phyloP scores from a whole-genome alignment of 352 stramenopile species.

The Globisporangium nagaii region DNA sequence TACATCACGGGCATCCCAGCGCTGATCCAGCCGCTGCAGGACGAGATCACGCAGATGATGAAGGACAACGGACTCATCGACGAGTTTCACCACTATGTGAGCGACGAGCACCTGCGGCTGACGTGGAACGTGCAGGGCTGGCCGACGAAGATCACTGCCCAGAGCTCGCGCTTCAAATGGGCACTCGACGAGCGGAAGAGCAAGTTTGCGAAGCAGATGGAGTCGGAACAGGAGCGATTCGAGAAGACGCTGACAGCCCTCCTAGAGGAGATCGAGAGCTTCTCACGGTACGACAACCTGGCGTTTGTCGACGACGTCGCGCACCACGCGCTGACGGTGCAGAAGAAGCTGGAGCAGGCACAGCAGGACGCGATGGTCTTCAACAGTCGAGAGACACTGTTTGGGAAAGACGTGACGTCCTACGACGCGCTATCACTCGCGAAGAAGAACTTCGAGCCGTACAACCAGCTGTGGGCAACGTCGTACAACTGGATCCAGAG shows the following conservation, averaged over 20 bases:
- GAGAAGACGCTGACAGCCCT: constrained; percentile 78
- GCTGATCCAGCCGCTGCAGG: constrained; percentile 65
- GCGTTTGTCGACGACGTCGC: constrained; percentile 85
- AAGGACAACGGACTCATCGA: constrained; percentile 78
- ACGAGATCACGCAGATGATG: constrained; percentile 80
- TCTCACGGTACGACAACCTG: constrained; percentile 85
- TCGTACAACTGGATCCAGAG: constrained; percentile 90
- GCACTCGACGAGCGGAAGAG: constrained; percentile 77
- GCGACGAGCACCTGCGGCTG: constrained; percentile 79
- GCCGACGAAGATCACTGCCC: constrained; percentile 84
- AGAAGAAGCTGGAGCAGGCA: constrained; percentile 85
- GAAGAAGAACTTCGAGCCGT: constrained; percentile 94
- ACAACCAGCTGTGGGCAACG: constrained; percentile 89
- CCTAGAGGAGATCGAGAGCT: constrained; percentile 87
- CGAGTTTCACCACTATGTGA: constrained; percentile 78
- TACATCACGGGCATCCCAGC: constrained; percentile 76
- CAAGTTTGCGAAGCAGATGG: constrained; percentile 91
- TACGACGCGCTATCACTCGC: constrained; percentile 84
- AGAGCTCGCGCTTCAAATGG: constrained; percentile 73
- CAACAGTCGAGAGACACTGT: constrained; percentile 90
- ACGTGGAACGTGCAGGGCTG: constrained; percentile 89
- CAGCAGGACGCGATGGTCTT: constrained; percentile 90
- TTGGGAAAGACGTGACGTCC: constrained; percentile 85
- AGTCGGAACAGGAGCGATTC: constrained; percentile 91
- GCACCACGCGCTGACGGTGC: constrained; percentile 79